Conservation (phyloP, 768 basidiomycete species). For the Pleurotus djamor region DNA sequence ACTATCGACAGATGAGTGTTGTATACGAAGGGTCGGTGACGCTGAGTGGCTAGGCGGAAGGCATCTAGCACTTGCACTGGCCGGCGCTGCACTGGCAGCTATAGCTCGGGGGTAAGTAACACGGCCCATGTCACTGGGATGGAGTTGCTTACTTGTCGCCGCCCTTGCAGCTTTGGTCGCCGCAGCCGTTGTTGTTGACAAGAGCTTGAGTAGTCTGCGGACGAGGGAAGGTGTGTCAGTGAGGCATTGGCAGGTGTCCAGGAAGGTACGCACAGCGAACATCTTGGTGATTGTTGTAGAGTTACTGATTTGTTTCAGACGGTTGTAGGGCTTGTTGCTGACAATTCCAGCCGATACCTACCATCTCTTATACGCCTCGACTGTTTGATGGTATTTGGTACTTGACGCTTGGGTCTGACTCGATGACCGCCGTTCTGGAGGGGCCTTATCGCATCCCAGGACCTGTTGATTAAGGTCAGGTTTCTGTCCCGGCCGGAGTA, state of each 20-base stretch:
- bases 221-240: neutral
- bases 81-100: slow-evolving; percentile 63
- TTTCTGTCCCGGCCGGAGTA: too few relatives aligned
- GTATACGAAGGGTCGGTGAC: too few relatives aligned
- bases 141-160: slow-evolving; percentile 38
- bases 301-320: neutral
- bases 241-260: neutral
- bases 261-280: too few relatives aligned
- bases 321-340: neutral
- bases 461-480: too few relatives aligned
- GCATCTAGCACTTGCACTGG: slow-evolving; percentile 62
- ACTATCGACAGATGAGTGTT: too few relatives aligned
- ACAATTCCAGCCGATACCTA: too few relatives aligned
- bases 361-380: too few relatives aligned
- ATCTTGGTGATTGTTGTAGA: too few relatives aligned
- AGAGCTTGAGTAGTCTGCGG: slow-evolving; percentile 33
- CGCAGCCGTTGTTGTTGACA: slow-evolving; percentile 39
- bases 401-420: too few relatives aligned
- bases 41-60: neutral
- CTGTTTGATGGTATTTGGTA: too few relatives aligned
- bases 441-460: too few relatives aligned
- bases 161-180: slow-evolving; percentile 47
- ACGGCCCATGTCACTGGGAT: neutral
- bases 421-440: too few relatives aligned
- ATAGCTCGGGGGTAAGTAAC: slow-evolving; percentile 2